A percentile compares a stretch with the other conserved stretches of the same genome.
Conservation (phyloP, 1,284 basidiomycete species). For the Ceratobasidium sp. region DNA sequence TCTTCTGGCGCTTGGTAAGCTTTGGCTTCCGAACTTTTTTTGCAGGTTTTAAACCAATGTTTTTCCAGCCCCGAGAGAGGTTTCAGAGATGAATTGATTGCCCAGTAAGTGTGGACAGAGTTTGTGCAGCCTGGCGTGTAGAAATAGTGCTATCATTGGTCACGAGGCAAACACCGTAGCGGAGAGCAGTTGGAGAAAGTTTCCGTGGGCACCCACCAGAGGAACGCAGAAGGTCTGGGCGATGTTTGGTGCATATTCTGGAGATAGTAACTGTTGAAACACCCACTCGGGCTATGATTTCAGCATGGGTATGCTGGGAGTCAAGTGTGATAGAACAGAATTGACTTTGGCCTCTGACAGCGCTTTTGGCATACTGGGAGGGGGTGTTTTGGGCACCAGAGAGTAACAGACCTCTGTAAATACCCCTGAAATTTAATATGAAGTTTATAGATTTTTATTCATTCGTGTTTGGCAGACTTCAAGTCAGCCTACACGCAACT, state of each 20-base stretch:
- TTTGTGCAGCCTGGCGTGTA: background rate
- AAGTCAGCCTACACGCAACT: background rate
- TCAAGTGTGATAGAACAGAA: conserved; percentile 16
- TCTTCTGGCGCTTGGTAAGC: background rate
- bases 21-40: background rate
- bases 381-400: background rate
- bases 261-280: background rate
- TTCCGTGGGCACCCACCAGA: background rate
- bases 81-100: background rate
- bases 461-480: background rate
- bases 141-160: background rate
- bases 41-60: background rate
- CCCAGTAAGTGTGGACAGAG: background rate
- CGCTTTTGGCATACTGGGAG: background rate
- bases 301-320: background rate
- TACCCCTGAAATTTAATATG: background rate
- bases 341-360: background rate
- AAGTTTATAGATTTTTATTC: too few relatives aligned
- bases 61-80: background rate
- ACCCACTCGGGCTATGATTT: background rate
- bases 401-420: background rate
- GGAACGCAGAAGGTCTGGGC: background rate
- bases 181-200: background rate
- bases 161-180: background rate
- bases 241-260: background rate